Percentiles rank a stretch among this genome's conserved stretches.
These are phyloP conservation scores for Hydnomerulius pinastri DNA, from an alignment of 768 basidiomycete species.

Conservation along the genomic window DNA sequence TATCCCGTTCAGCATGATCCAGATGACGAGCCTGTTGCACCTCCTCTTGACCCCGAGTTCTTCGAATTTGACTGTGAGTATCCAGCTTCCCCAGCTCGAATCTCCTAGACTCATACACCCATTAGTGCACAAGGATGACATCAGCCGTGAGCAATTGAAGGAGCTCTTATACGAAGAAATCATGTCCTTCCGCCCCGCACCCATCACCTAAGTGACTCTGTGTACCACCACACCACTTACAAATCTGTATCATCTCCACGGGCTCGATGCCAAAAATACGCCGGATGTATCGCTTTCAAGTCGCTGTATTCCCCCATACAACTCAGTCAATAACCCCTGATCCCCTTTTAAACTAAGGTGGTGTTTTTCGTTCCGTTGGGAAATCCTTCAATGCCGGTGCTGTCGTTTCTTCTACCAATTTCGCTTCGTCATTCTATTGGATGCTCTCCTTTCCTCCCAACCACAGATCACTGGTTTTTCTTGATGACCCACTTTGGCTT, in stretches of 20 bases:
- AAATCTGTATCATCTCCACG: neutral
- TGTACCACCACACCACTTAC: neutral
- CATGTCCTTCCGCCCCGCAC: constrained; percentile 78
- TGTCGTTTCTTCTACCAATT: neutral
- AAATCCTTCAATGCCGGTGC: neutral
- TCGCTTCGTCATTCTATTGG: neutral
- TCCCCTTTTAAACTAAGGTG: neutral
- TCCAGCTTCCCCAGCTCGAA: neutral
- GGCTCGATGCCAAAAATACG: neutral
- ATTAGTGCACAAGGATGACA: constrained; percentile 91
- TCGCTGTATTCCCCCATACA: neutral
- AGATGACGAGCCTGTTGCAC: constrained; percentile 93
- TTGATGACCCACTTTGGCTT: too few relatives aligned
- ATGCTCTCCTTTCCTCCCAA: neutral
- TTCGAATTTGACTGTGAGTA: constrained; percentile 93
- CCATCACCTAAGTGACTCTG: constrained; percentile 40
- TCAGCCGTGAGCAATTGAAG: constrained; percentile 94
- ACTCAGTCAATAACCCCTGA: neutral
- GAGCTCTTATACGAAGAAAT: constrained; percentile 94
- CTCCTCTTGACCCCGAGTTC: constrained; percentile 94
- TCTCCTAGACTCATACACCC: neutral
- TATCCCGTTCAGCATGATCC: constrained; percentile 72
- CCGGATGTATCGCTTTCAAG: neutral
- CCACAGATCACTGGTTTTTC: neutral
- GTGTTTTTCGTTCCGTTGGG: neutral